Evolutionary conservation across 1,284 basidiomycete species (phyloP).

Genomic region (Ustilago curta): DNA sequence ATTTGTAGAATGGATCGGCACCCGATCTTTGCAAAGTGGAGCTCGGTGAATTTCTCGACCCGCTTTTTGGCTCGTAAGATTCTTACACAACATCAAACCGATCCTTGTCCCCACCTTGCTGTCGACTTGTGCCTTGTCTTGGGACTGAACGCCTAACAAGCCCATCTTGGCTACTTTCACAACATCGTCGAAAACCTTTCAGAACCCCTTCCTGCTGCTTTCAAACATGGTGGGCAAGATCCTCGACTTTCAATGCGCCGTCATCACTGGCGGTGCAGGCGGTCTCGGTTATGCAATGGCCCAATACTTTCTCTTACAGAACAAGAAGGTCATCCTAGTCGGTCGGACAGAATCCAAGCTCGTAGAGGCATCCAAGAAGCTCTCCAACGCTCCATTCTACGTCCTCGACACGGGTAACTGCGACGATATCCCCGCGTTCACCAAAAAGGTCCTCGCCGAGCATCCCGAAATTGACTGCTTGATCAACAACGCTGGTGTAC

Average conservation of each 20-base stretch:
- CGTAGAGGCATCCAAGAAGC: constrained; percentile 61
- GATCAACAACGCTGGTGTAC: constrained; percentile 71
- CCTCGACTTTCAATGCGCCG: constrained; percentile 62
- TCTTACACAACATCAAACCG: too few relatives aligned
- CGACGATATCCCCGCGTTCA: constrained; percentile 60
- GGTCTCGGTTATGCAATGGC: constrained; percentile 69
- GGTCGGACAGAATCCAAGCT: constrained; percentile 70
- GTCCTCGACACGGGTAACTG: constrained; percentile 69
- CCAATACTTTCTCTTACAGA: constrained; percentile 65
- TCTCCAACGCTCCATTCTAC: constrained; percentile 68
- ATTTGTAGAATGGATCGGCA: too few relatives aligned
- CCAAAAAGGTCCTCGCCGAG: constrained; percentile 65
- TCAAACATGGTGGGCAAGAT: constrained; percentile 32
- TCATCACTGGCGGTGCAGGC: constrained; percentile 62
- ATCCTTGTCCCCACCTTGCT: too few relatives aligned
- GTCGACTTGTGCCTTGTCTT: too few relatives aligned
- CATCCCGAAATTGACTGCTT: constrained; percentile 71
- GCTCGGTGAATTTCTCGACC: too few relatives aligned
- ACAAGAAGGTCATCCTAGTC: constrained; percentile 70
- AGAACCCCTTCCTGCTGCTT: too few relatives aligned
- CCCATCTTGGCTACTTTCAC: too few relatives aligned
- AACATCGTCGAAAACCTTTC: too few relatives aligned
- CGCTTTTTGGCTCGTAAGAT: too few relatives aligned
- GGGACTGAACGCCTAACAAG: too few relatives aligned
- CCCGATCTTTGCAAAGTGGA: too few relatives aligned